Base-by-base conservation (phyloP, 371 early-diverging fungal genomes). In the Batkoa obscura region DNA sequence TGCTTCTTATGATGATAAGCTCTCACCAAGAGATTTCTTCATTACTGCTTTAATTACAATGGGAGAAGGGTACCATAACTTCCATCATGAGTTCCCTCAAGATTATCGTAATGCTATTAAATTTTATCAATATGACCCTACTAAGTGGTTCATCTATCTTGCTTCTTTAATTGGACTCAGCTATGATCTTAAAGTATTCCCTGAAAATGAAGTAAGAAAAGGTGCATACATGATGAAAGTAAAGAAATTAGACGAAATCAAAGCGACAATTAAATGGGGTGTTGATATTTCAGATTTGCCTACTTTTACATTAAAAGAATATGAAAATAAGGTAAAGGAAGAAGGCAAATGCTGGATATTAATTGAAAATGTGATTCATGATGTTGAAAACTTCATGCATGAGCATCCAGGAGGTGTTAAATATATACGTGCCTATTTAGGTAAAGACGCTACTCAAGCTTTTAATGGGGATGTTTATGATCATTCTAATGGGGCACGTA, bases 91-190 rank as follows among this genome's bases (percentile, higher is more conserved):
- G 68, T 94, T 92, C 76, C 95, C 95, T 56, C 76, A 81, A 59
- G 95, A 94, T 71, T 94, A 89, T 72, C 83, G 95, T 58, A 94
- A 94, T 62, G 94, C 90, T 46, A 84, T 94, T 68, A 63, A 70
- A 58, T 83, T 74, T 61, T 79, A 79, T 58, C 91, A 94, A 72
- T 94, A 90, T 65, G 93, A 94, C 61, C 95, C 95, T 30, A 91
- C 95, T 62, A 94, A 92, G 68, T 93, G 93, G 94, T 64, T 88
- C 42, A 92, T 94, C 59, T 73, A 72, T 56, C 8, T 68, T 9
- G 62, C 66, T 48, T 75, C 84, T 13, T 64, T 71, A 39, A 4
- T 90, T 50, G 90, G 88, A 13, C 72, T 90, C 8, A 81, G 91
- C n/a, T 85, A 82, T 60, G 80, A 88, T 56, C 76, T 95, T 60